A percentile compares a stretch with the other conserved stretches of the same genome.
These are phyloP conservation scores for Inga leiocalycina DNA, from an alignment of 306 rosid species.

Conservation along the genomic window DNA sequence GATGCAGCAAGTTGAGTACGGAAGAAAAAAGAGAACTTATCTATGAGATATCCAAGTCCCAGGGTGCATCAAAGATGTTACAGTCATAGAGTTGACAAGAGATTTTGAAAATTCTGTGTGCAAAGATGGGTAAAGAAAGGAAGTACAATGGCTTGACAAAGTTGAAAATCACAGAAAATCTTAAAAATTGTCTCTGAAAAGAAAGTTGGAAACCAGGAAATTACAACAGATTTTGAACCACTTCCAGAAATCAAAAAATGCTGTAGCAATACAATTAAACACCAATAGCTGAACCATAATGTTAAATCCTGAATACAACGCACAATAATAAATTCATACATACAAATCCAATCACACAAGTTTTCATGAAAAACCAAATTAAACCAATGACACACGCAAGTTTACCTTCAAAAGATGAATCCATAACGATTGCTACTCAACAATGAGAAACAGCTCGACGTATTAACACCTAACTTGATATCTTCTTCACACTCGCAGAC, in stretches of 20 bases:
- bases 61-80: too few species aligned
- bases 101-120: too few species aligned
- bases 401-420: conserved; percentile 31
- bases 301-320: conserved; percentile 10
- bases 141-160: too few species aligned
- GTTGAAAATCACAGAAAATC: too few species aligned
- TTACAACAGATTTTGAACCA: neutral
- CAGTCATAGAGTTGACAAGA: too few species aligned
- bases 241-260: conserved; percentile 26
- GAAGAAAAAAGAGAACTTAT: too few species aligned
- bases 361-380: conserved; percentile 20
- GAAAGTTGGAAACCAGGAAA: too few species aligned
- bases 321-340: conserved; percentile 34
- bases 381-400: neutral
- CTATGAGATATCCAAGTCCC: too few species aligned
- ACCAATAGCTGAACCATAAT: conserved; percentile 35
- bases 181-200: too few species aligned
- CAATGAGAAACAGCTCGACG: conserved; percentile 44
- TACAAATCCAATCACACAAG: conserved; percentile 22
- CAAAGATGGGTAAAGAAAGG: too few species aligned
- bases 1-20: too few species aligned
- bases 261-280: conserved; percentile 24
- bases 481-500: conserved; percentile 49
- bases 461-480: conserved; percentile 59
- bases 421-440: conserved; percentile 56